Base-by-base conservation (phyloP, 2,329 filamentous ascomycete genomes). In the Pyricularia sp. region DNA sequence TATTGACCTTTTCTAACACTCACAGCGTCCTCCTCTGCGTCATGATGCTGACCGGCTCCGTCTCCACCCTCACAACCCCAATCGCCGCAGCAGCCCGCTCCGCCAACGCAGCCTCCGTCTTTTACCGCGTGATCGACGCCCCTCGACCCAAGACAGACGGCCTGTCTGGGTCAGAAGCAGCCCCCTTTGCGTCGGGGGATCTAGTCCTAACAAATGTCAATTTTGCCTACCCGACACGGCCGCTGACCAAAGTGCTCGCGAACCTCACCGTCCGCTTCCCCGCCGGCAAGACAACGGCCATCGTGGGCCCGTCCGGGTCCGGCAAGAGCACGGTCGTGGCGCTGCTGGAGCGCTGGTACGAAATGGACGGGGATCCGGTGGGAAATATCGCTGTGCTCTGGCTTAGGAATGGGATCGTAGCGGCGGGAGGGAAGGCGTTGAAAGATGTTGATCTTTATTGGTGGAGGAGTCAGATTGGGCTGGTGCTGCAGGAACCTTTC, bases 241-340 rank as follows among this genome's bases (percentile, higher is more conserved):
- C 69, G 77, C 82, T 23, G 78, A 80, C 65, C 68, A 79, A 85
- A 68, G 82, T 86, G 61, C 77, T 86, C 23, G 83, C 82, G 28
- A 76, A 84, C 42, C 76, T 86, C 68, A 85, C 81, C 70, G 78
- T 86, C 64, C 81, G 79, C 42, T 84, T 86, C 70, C 80, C 79
- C 14, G 90, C 90, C 0, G 92, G 92, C 0, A 90, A 91, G 68
- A 90, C 90, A 67, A 92, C 92, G 0, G 92, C 92, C 0, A 84
- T 97, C 25, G 90, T 94, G 12, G 93, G 93, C 2, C 87, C 92
- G 11, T 96, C 92, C 0, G 89, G 91, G 0, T 93, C 90, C 4
- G 93, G 93, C 3, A 97, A 97, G 78, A 93, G 90, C 67, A 96
- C 92, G 0, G 86, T 92, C 31, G 87, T 92, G 0, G 88, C 87